Conservation (phyloP, 805 yeast species). For the Kockiozyma suomiensis region DNA sequence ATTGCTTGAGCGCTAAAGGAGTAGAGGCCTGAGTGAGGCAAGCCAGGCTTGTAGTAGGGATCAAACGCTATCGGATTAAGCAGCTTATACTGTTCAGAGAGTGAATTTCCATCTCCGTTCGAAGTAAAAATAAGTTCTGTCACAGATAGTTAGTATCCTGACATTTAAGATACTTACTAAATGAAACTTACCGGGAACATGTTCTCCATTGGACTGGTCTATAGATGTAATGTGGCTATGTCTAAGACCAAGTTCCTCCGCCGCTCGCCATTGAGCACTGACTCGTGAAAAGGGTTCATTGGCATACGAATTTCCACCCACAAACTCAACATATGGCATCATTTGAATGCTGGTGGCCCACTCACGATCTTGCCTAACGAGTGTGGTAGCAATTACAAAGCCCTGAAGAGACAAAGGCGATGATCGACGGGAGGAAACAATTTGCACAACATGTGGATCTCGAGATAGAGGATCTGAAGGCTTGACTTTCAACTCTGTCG, state of each 20-base stretch:
- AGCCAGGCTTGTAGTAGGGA: constrained; percentile 17
- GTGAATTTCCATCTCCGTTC: constrained; percentile 5
- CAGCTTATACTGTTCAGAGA: constrained; percentile 20
- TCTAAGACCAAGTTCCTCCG: constrained; percentile 19
- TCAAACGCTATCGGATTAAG: constrained; percentile 25
- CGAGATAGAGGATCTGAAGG: constrained; percentile 1
- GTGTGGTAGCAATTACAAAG: constrained; percentile 14
- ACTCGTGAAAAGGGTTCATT: constrained; percentile 9
- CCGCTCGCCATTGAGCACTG: constrained; percentile 27
- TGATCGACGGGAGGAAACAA: constrained; percentile 23
- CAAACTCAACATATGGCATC: constrained; percentile 30
- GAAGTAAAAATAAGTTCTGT: neutral
- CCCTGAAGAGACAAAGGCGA: constrained; percentile 27
- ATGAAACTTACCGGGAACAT: neutral
- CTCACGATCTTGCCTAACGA: constrained; percentile 21
- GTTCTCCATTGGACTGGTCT: constrained; percentile 1
- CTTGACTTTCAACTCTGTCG: neutral
- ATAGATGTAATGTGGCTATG: constrained; percentile 28
- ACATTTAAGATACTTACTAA: neutral
- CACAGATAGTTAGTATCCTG: neutral
- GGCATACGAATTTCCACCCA: constrained; percentile 23
- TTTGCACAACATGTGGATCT: constrained; percentile 25
- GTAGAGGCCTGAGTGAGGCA: constrained; percentile 27
- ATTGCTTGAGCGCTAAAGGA: constrained; percentile 13
- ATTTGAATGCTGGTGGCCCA: constrained; percentile 15